A percentile compares a stretch with the other conserved stretches of the same genome.
phyloP scores from a whole-genome alignment of 768 basidiomycete species.

The Russula griseocarnosa region DNA sequence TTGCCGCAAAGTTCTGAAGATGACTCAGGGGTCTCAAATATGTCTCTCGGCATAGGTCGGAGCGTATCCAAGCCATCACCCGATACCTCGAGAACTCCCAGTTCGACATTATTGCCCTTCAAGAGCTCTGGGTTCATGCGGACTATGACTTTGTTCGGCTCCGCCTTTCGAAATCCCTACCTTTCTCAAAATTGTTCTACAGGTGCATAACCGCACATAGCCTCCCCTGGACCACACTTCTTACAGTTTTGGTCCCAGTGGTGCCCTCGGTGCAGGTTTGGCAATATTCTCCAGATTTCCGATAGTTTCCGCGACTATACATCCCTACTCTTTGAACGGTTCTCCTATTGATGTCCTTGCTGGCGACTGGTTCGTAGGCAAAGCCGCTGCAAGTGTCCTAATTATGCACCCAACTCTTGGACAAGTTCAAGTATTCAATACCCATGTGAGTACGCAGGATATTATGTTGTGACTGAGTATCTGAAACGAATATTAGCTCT shows the following conservation, averaged over 20 bases:
- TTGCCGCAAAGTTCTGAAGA: background rate
- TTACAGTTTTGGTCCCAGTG: conserved; percentile 43
- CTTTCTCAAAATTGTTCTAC: conserved; percentile 78
- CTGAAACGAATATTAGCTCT: conserved; percentile 40
- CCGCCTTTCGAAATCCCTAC: conserved; percentile 51
- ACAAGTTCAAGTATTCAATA: conserved; percentile 79
- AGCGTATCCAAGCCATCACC: conserved; percentile 74
- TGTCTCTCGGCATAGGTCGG: conserved; percentile 66
- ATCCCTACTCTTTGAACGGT: conserved; percentile 82
- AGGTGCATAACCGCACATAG: conserved; percentile 43
- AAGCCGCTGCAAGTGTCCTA: conserved; percentile 74
- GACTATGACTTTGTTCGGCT: conserved; percentile 70
- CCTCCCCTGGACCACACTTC: background rate
- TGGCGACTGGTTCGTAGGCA: conserved; percentile 94
- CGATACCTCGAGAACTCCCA: conserved; percentile 54
- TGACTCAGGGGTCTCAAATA: conserved; percentile 76
- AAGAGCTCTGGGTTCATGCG: conserved; percentile 84
- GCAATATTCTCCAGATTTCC: conserved; percentile 82
- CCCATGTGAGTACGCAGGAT: conserved; percentile 59
- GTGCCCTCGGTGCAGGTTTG: conserved; percentile 90
- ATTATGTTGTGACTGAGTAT: background rate
- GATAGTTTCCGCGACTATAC: conserved; percentile 63
- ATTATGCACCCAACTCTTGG: conserved; percentile 69
- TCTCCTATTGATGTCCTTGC: conserved; percentile 73
- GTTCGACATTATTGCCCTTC: conserved; percentile 78